Conservation (phyloP, 345 rosid species). For the Hypericum perforatum region DNA sequence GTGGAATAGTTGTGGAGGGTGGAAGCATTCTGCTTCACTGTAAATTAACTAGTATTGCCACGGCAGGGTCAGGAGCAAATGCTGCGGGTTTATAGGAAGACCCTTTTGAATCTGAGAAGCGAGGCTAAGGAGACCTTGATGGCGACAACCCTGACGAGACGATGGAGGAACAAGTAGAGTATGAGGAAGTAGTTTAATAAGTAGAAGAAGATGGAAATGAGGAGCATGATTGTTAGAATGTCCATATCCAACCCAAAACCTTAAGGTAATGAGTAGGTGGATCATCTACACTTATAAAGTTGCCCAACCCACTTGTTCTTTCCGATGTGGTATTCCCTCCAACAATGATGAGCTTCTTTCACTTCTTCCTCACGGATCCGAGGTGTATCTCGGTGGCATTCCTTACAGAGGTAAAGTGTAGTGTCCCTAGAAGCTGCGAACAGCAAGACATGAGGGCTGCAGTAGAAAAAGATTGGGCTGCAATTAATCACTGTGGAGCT, state of each 20-base stretch:
- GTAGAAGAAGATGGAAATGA: constrained; percentile 23
- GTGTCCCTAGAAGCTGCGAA: constrained; percentile 21
- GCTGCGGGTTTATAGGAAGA: constrained; percentile 12
- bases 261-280: constrained; percentile 16
- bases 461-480: constrained; percentile 16
- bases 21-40: no score
- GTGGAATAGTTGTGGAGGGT: no score
- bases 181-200: constrained; percentile 26
- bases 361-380: constrained; percentile 29
- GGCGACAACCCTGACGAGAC: constrained; percentile 17
- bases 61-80: no score
- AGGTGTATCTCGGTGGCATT: constrained; percentile 27
- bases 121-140: constrained; percentile 22
- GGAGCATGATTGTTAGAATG: no score
- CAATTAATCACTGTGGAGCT: constrained; percentile 21
- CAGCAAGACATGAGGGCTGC: constrained; percentile 23
- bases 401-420: constrained; percentile 21
- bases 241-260: no score
- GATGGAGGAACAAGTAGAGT: constrained; percentile 23
- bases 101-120: constrained; percentile 13
- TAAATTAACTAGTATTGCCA: no score
- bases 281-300: no score
- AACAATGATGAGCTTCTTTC: constrained; percentile 22
- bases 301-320: no score
- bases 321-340: no score